These are phyloP conservation scores for Sphaerostilbella broomeana DNA, from an alignment of 2,329 filamentous ascomycete species.

Conservation along the genomic window DNA sequence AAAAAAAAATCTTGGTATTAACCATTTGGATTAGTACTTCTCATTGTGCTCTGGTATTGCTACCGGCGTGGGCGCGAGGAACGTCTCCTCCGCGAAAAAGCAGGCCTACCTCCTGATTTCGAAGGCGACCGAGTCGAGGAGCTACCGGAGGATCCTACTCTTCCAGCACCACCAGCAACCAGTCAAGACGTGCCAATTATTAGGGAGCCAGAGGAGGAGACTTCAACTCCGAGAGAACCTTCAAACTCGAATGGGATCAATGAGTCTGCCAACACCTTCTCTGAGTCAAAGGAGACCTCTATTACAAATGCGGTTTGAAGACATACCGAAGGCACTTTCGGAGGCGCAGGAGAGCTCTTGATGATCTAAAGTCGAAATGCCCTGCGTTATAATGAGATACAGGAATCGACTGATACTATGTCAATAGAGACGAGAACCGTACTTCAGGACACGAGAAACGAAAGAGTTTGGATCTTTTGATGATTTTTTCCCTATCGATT, in stretches of 20 bases:
- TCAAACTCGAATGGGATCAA: too few relatives aligned
- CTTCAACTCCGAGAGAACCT: neutral
- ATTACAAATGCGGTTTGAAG: too few relatives aligned
- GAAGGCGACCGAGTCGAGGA: constrained; percentile 39
- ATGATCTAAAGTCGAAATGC: too few relatives aligned
- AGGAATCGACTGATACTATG: too few relatives aligned
- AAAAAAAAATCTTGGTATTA: neutral
- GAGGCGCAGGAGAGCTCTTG: neutral
- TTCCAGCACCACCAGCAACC: constrained; percentile 26
- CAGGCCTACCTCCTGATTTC: constrained; percentile 24
- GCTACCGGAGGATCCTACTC: constrained; percentile 41
- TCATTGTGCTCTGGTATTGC: constrained; percentile 97
- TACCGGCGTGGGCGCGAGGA: constrained; percentile 89
- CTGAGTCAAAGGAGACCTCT: neutral
- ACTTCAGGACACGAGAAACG: neutral
- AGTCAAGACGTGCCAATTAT: constrained; percentile 2
- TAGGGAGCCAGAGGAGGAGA: neutral
- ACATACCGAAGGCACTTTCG: too few relatives aligned
- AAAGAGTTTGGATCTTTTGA: neutral
- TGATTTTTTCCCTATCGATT: too few relatives aligned
- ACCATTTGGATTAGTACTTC: constrained; percentile 52
- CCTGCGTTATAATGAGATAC: too few relatives aligned
- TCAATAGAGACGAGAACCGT: too few relatives aligned
- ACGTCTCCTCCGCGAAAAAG: constrained; percentile 58
- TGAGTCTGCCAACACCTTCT: neutral